phyloP scores from a whole-genome alignment of 352 stramenopile species.

The Saprolegnia parasitica region DNA sequence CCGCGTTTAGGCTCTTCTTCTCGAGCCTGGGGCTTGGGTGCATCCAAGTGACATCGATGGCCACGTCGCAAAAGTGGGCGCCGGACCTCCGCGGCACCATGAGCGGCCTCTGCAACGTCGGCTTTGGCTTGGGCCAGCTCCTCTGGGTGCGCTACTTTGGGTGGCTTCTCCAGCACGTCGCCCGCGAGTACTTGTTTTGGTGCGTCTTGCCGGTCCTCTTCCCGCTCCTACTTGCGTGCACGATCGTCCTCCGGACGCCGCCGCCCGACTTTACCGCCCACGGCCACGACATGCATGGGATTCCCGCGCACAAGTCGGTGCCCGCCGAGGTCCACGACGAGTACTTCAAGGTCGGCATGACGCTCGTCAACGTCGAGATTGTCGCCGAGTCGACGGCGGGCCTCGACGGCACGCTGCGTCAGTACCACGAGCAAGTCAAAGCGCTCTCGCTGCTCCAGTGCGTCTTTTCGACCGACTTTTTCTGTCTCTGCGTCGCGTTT shows the following conservation, averaged over 20 bases:
- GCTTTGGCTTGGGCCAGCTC: conserved; percentile 23
- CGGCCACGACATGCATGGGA: conserved; percentile 6
- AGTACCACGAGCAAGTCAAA: conserved; percentile 26
- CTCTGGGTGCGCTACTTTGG: conserved; percentile 16
- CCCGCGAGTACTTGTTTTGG: neutral
- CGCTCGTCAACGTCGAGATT: conserved; percentile 18
- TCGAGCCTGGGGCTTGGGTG: too few relatives aligned
- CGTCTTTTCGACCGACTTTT: conserved; percentile 30
- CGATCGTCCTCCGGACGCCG: conserved; percentile 4
- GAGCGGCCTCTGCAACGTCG: conserved; percentile 1
- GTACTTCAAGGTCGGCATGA: conserved; percentile 27
- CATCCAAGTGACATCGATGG: neutral
- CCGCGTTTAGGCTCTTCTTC: too few relatives aligned
- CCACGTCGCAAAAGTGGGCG: conserved; percentile 26
- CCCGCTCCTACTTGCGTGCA: neutral
- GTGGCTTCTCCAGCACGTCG: neutral
- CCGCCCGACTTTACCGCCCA: neutral
- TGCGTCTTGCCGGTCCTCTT: neutral
- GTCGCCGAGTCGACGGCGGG: neutral
- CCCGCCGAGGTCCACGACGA: conserved; percentile 7
- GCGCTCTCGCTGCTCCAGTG: conserved; percentile 24
- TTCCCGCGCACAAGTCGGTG: neutral
- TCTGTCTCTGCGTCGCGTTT: conserved; percentile 21
- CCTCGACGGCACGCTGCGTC: conserved; percentile 12
- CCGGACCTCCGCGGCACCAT: conserved; percentile 17